Evolutionary conservation across 73 alveolate genomes (phyloP), one percentile per base, ranked within the genome.

Genomic region (Paramecium tetraurelia): DNA sequence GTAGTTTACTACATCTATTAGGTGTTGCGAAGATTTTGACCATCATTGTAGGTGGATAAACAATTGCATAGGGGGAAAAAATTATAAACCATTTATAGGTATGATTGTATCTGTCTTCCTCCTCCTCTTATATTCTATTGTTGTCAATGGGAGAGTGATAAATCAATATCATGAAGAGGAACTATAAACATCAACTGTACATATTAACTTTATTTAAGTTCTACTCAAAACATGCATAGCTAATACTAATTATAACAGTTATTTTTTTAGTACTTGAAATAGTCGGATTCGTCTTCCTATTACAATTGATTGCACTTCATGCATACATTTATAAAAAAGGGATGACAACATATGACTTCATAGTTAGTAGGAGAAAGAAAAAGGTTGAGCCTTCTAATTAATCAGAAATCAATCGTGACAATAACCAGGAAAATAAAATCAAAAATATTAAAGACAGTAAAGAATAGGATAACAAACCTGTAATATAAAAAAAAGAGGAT

Each of bases 1-100:
- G 90, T 80, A 43, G 21, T 63, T 31, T 80, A 10, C 7, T 7
- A 43, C 22, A 21, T 18, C 21, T 87, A 38, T 24, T 68, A 89
- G 94, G 41, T 89, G 94, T 59, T 77, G 86, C 38, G 75, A 63
- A 40, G 88, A 48, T 38, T 89, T 89, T 50, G 94, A 89, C n/a
- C 94, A 89, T 89, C 94, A 89, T 83, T 89, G 94, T 46, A 71
- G 20, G 16, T 89, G 94, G 94, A 18, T 89, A 16, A 89, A 89
- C 57, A 89, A 89, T 71, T 89, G 94, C 29, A 83, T 89, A 11
- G 94, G 94, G 2, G 75, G 87, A 24, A 36, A 38, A 11, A 89
- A 89, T 71, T 89, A 89, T 83, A 41, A 57, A 27, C 21, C 22
- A 21, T 89, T 89, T 46, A 50, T 89, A 2, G 46, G 46, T n/a